Evolutionary conservation across 441 rosid species (phyloP).

Genomic region (Populus tomentosa): DNA sequence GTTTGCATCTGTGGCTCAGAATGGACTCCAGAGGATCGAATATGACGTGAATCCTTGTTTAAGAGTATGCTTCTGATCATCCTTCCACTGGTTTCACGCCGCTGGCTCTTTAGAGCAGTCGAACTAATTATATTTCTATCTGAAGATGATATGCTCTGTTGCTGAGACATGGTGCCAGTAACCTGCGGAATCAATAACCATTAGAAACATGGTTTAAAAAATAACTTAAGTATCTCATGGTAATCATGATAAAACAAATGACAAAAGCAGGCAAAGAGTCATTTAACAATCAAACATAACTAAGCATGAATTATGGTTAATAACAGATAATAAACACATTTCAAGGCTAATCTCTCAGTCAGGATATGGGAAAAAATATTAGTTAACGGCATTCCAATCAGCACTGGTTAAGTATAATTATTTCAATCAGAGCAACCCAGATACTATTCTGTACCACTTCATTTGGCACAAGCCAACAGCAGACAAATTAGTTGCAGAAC

Average conservation of each 20-base stretch:
- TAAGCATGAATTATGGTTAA: neutral
- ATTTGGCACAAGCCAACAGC: neutral
- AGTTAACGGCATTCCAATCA: neutral
- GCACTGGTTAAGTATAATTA: neutral
- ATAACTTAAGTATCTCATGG: neutral
- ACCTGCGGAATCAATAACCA: slow-evolving; percentile 21
- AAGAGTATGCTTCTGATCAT: slow-evolving; percentile 44
- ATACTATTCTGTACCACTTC: neutral
- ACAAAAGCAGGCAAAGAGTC: neutral
- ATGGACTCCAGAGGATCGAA: slow-evolving; percentile 33
- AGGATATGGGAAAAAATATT: neutral
- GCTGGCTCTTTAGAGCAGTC: slow-evolving; percentile 37
- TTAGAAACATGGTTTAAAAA: neutral
- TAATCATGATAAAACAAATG: neutral
- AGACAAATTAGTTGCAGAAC: neutral
- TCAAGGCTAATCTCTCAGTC: neutral
- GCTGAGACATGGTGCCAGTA: slow-evolving; percentile 29
- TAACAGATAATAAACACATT: neutral
- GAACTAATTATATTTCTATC: slow-evolving; percentile 35
- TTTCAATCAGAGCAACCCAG: neutral
- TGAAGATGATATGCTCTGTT: slow-evolving; percentile 24
- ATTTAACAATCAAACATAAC: neutral
- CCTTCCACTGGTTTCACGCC: slow-evolving; percentile 45
- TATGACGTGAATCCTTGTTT: slow-evolving; percentile 47
- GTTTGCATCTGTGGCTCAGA: slow-evolving; percentile 45